Evolutionary conservation across 2,329 filamentous ascomycete genomes (phyloP), one percentile per base, ranked within the genome.

Genomic region (Knoxdaviesia proteae): DNA sequence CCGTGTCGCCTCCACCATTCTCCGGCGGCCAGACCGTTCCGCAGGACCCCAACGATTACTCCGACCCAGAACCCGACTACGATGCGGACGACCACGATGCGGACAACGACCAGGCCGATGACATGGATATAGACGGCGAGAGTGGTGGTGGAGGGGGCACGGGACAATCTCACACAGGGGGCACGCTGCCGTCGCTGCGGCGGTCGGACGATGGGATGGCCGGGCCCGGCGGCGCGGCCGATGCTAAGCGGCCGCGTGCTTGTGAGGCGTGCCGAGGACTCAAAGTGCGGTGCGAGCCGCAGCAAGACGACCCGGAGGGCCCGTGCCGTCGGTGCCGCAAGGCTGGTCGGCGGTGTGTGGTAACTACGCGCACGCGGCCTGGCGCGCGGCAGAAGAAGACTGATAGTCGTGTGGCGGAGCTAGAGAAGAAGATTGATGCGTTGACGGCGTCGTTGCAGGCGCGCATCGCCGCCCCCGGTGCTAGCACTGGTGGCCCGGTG

Each of bases 401-500:
- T 43, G 87, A 93, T 56, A 88, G 76, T 49, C 71, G 84, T 42
- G 86, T 94, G 8, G 80, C 84, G 6, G 86, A 94, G 63, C 67
- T 94, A 42, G 86, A 94, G 64, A 84, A 80, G 65, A 92, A 92
- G 63, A 88, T 94, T 48, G 84, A 94, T 62, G 82, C 80, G 6
- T 57, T 94, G 55, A 93, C 83, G 6, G 82, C 84, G 6, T 84
- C 76, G 34, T 56, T 94, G 49, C 77, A 84, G 39, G 74, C 80
- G 7, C 43, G 42, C 34, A 39, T 38, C n/a, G 38, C 36, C n/a
- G 33, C 32, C 2, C 33, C 45, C 3, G 31, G 29, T 6, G 38
- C 40, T 33, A 8, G n/a, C 2, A 59, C 20, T 20, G 20, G 20
- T 20, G 20, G 20, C 3, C 20, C 20, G 20, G 20, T 20, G 20